phyloP scores from a whole-genome alignment of 1,284 basidiomycete species.

The Laetiporus sulphureus region DNA sequence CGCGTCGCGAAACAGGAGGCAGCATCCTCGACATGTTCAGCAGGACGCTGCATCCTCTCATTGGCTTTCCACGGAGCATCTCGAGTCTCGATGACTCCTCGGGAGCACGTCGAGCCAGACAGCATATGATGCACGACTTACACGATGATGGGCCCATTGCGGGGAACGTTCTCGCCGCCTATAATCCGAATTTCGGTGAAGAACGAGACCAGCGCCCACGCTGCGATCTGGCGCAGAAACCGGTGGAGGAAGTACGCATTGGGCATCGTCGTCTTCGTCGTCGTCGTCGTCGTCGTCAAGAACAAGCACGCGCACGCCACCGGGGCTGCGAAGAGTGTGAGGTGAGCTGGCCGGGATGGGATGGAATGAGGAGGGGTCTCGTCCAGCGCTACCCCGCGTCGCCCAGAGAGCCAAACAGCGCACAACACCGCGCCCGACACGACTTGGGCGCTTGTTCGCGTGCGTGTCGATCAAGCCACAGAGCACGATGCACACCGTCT shows the following conservation, averaged over 20 bases:
- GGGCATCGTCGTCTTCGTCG: no score
- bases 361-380: neutral
- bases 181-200: conserved; percentile 82
- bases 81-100: no score
- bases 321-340: conserved; percentile 2
- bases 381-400: neutral
- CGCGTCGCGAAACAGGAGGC: no score
- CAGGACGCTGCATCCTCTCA: no score
- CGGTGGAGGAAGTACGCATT: conserved; percentile 45
- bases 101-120: neutral
- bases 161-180: conserved; percentile 80
- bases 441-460: neutral
- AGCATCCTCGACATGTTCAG: no score
- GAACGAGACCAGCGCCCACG: conserved; percentile 75
- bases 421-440: neutral
- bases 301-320: conserved; percentile 1
- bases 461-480: neutral
- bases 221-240: conserved; percentile 61
- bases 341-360: neutral
- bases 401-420: neutral
- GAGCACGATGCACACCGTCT: conserved; percentile 55
- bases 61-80: no score
- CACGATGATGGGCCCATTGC: conserved; percentile 83
- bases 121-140: conserved; percentile 36
- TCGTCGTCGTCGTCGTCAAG: conserved; percentile 4